phyloP scores from a whole-genome alignment of 352 stramenopile species.

The Phytophthora uliginosa region DNA sequence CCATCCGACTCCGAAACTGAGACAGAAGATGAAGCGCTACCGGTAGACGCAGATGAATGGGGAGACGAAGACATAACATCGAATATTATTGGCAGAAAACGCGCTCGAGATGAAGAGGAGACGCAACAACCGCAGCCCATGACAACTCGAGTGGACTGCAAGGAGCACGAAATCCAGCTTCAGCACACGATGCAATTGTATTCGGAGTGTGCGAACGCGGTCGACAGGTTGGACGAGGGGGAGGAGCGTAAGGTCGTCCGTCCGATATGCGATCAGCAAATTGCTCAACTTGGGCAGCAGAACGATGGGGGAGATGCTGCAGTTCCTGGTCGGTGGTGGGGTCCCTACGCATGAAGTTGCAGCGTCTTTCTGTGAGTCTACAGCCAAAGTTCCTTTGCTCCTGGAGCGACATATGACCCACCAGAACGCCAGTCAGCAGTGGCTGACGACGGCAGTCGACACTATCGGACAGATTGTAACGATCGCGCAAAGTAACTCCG shows the following conservation, averaged over 20 bases:
- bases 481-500: not conserved
- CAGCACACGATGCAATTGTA: not conserved
- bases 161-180: not conserved
- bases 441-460: not conserved
- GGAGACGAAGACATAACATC: not conserved
- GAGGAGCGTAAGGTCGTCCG: not conserved
- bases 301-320: not conserved
- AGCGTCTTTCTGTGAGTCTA: not conserved
- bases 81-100: not conserved
- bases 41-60: not conserved
- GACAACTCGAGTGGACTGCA: not conserved
- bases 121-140: not conserved
- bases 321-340: not conserved
- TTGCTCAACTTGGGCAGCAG: not conserved
- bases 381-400: not conserved
- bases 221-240: not conserved
- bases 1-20: not conserved
- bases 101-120: not conserved
- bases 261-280: not conserved
- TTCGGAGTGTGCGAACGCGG: not conserved
- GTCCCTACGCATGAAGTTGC: not conserved
- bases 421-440: not conserved
- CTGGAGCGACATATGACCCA: not conserved
- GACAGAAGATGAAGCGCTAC: not conserved
- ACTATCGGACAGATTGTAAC: not conserved